A percentile compares a stretch with the other conserved stretches of the same genome.
Conservation (phyloP, 2,329 filamentous ascomycete genomes). For the Sporothrix pallida region DNA sequence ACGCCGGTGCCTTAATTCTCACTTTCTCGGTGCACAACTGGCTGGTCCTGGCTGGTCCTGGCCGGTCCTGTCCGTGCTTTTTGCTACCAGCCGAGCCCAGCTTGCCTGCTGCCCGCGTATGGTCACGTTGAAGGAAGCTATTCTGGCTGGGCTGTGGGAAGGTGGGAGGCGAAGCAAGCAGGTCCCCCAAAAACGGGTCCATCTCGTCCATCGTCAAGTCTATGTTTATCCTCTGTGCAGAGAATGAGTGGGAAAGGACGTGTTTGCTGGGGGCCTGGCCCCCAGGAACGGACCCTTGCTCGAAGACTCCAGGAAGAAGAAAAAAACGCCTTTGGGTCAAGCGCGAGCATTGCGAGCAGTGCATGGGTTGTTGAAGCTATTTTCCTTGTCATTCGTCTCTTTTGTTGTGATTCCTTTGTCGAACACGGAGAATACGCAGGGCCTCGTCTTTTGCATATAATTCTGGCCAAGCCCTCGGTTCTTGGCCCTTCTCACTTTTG, state of each 20-base stretch:
- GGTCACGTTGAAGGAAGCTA: constrained; percentile 10
- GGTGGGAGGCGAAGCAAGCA: constrained; percentile 26
- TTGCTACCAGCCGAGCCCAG: not conserved
- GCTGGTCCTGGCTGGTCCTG: not conserved
- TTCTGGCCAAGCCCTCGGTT: not conserved
- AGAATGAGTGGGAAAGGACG: not conserved
- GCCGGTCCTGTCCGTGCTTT: not conserved
- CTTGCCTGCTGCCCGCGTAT: not conserved
- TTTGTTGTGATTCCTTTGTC: not conserved
- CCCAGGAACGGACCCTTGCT: not conserved
- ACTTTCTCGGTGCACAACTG: not conserved
- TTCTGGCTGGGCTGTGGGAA: not conserved
- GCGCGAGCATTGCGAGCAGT: constrained; percentile 3
- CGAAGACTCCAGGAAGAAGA: not conserved
- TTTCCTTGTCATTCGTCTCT: not conserved
- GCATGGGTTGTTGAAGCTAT: not conserved
- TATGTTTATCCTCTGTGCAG: constrained; percentile 19
- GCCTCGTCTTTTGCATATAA: constrained; percentile 19
- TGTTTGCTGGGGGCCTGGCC: not conserved
- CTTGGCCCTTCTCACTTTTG: constrained; percentile 7
- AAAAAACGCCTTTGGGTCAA: constrained; percentile 24
- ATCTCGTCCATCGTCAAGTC: not conserved
- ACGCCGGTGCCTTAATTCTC: constrained; percentile 7
- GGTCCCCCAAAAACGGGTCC: constrained; percentile 5
- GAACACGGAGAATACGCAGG: not conserved